Conservation (phyloP, 2,329 filamentous ascomycete species). For the Diaporthe sp. region DNA sequence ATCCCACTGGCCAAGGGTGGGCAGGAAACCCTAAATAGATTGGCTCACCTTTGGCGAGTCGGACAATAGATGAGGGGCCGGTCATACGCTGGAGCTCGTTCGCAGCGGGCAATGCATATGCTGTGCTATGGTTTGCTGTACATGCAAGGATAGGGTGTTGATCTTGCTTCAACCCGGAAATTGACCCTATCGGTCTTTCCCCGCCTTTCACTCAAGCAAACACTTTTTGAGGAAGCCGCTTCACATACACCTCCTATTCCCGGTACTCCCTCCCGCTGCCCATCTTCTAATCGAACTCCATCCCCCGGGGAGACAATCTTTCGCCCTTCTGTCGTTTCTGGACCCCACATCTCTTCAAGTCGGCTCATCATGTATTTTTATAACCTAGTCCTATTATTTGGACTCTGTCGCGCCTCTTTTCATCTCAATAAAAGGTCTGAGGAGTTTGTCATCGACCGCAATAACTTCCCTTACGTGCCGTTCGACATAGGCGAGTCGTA, state of each 20-base stretch:
- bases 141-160: background rate
- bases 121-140: background rate
- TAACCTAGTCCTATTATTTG: background rate
- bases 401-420: background rate
- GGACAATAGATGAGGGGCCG: background rate
- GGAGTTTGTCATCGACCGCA: constrained; percentile 73
- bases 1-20: background rate
- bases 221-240: background rate
- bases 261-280: background rate
- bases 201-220: background rate
- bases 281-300: no score
- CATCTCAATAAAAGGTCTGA: constrained; percentile 46
- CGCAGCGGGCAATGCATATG: background rate
- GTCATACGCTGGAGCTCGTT: background rate
- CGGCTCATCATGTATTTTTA: background rate
- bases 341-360: background rate
- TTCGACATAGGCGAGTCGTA: constrained; percentile 77
- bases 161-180: background rate
- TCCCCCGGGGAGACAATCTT: background rate
- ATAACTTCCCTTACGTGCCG: constrained; percentile 72
- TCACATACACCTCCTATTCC: background rate
- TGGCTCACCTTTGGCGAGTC: constrained; percentile 1
- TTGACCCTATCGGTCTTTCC: background rate
- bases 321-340: background rate
- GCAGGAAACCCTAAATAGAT: constrained; percentile 15